These are phyloP conservation scores for Prinsepia uniflora DNA, from an alignment of 306 rosid species.

Conservation along the genomic window DNA sequence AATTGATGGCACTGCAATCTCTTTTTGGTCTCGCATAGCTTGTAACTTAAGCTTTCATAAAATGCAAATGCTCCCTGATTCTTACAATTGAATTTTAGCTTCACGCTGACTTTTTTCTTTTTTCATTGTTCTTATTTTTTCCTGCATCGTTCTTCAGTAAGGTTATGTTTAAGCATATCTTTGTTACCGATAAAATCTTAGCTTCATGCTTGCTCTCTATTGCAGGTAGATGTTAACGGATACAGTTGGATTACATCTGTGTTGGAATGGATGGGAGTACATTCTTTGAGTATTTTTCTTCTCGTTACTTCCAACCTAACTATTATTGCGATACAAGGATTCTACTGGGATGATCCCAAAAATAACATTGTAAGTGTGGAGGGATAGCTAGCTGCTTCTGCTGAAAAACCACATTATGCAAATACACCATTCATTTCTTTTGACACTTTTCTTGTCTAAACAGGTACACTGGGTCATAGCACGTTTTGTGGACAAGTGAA, in stretches of 20 bases:
- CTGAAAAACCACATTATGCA: not conserved
- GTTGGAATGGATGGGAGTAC: slow-evolving; percentile 91
- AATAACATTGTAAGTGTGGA: slow-evolving; percentile 61
- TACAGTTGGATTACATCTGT: slow-evolving; percentile 47
- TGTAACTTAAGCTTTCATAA: not conserved
- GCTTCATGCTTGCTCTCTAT: slow-evolving; percentile 11
- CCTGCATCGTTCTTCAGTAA: not conserved
- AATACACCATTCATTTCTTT: not conserved
- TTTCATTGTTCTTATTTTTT: not conserved
- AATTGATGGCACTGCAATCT: not conserved
- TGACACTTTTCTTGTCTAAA: slow-evolving; percentile 17
- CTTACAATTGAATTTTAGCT: not conserved
- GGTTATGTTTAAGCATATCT: not conserved
- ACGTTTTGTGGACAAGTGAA: slow-evolving; percentile 36
- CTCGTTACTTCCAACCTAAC: slow-evolving; percentile 68
- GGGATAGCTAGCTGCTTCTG: not conserved
- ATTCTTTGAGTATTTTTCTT: slow-evolving; percentile 67
- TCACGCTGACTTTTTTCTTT: not conserved
- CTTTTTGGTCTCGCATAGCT: not conserved
- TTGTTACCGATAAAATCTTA: no score
- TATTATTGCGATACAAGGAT: slow-evolving; percentile 67
- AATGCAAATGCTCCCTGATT: not conserved
- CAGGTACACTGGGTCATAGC: slow-evolving; percentile 76
- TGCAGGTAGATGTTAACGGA: slow-evolving; percentile 73
- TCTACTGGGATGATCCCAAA: slow-evolving; percentile 55